Evolutionary conservation across 768 basidiomycete genomes (phyloP), one percentile per base, ranked within the genome.

Genomic region (Rhodosporidiobolus odoratus): DNA sequence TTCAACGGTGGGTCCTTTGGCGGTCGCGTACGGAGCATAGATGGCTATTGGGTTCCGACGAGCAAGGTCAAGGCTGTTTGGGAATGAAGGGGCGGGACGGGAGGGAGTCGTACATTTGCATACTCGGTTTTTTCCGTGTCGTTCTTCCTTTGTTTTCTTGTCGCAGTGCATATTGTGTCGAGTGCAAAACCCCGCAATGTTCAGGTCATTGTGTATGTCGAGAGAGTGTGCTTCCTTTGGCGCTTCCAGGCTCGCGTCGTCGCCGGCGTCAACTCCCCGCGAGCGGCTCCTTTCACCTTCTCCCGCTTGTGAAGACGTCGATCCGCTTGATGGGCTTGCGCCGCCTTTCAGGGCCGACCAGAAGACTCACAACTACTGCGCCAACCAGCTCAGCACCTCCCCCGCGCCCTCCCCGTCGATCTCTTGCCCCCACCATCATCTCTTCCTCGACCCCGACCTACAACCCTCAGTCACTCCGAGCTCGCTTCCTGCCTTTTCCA

Each of bases 1-100:
- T 67, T 74, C 35, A 35, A 64, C n/a, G 73, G 73, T 19, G 62
- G 69, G 2, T 37, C 47, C 15, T 62, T 70, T 38, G 73, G 73
- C 30, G 73, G 73, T 6, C 19, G 73, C 8, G 66, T 74, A 2
- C 23, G 73, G 35, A 62, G 58, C 30, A 35, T 70, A 54, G 68
- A 70, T n/a, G 69, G 58, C n/a, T 56, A 6, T 15, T 74, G 73
- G 70, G 7, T 58, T 19, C 70, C 70, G 10, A 71, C 61, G 47
- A 60, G 58, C 17, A 60, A 32, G 23, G 25, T 54, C 21, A n/a
- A 27, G 32, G 37, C 34, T 21, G 4, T 58, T 21, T 58, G 54
- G 54, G 54, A 9, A 4, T 56, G 52, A 53, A n/a, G 13, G 48
- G 23, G 48, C 23, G 48, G 19, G 13, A 50, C n/a, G 48, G 23